Base-by-base conservation (phyloP, 179 eudicot species). In the Sideroxylon spinosum region DNA sequence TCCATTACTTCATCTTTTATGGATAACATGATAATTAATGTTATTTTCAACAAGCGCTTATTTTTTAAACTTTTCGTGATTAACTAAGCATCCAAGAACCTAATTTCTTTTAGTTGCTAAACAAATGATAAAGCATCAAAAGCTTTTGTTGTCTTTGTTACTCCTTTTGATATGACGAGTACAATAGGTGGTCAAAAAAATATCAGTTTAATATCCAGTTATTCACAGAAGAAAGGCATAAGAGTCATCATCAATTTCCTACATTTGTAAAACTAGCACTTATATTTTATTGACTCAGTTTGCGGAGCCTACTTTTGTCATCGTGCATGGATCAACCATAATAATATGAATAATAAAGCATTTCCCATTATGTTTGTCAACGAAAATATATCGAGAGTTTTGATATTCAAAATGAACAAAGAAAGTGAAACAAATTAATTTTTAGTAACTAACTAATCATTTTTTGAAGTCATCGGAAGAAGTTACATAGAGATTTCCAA, bases 371-470 rank as follows among this genome's bases (percentile, higher is more conserved):
- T 69, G 28, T 22, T 9, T 10, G 14, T 4, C 29, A 4, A 74
- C 13, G 55, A 44, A 20, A 74, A 32, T 13, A 29, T 60, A 37
- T 12, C 7, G 28, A n/a, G 8, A 37, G 55, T 60, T 9, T 6
- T 44, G 17, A 13, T 13, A 37, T 20, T 61, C 32, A 19, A 60
- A 61, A 22, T 37, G n/a, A 7, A 12, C 26, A 52, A 5, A 32
- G 44, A 71, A 13, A 71, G 75, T 50, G 61, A 71, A 6, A 71
- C 25, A 68, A 68, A 37, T n/a, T 68, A 29, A 25, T 44, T 44
- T 37, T 46, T 37, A 12, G 28, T 9, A n/a, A 17, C 23, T 8
- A 25, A 17, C 13, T 71, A 14, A 10, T 44, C 22, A 60, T 60
- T 23, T 59, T 4, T 74, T 22, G 22, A 74, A 17, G 23, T 46